Base-by-base conservation (phyloP, 768 basidiomycete genomes). In the Lactarius sp. region DNA sequence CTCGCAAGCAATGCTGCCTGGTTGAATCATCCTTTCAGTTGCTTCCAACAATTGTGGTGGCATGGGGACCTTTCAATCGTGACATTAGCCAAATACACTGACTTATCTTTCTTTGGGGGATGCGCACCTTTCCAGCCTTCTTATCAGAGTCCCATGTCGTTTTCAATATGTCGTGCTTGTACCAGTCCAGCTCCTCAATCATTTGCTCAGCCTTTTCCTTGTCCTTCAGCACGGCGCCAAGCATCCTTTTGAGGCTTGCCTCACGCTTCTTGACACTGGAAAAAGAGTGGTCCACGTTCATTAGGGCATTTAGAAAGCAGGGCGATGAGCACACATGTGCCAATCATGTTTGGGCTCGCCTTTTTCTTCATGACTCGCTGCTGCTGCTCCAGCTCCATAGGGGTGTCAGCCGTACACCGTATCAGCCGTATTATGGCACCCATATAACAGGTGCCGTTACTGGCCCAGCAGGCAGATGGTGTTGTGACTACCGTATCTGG, bases 311-410 rank as follows among this genome's bases (percentile, higher is more conserved):
- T n/a, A 1, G 31, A 18, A 27, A 7, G 31, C 10, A 14, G 36
- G 22, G 33, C 12, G 10, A 39, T 31, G 18, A 34, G 16, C 16
- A 75, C 86, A 63, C 65, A 97, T 94, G 83, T 88, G 68, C 97
- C 95, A 55, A 98, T 92, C 90, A 95, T 95, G 69, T 96, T 97
- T 4, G 88, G 87, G 69, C 98, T 98, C 70, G 98, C 81, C 74
- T 95, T 97, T 78, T 94, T 93, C 78, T 94, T 95, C 86, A 92
- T 87, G 22, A 86, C 85, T 69, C 87, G 88, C 72, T 92, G 92
- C 52, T 85, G 79, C n/a, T 83, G 78, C 68, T 92, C 87, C 10
- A 98, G 80, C 69, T 94, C 89, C 79, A 76, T n/a, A n/a, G n/a
- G n/a, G n/a, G n/a, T n/a, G n/a, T n/a, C n/a, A n/a, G n/a, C n/a